Conservation (phyloP, 495 filamentous ascomycete species). For the Rusavskia elegans region DNA sequence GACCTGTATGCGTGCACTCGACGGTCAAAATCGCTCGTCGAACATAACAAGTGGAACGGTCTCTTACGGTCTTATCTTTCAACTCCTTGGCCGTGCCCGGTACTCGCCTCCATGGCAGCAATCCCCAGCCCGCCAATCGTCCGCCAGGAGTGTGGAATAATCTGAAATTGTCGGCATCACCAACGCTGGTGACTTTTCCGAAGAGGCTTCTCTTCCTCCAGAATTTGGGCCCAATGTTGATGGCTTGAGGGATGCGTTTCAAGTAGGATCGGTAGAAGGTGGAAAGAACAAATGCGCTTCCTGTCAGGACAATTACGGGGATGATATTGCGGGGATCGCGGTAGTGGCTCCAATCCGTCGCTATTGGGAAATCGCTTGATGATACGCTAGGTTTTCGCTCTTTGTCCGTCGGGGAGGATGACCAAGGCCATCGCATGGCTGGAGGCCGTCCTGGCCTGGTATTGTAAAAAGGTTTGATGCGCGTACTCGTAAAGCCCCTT, state of each 20-base stretch:
- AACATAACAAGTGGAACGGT: background rate
- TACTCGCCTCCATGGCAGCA: constrained; percentile 60
- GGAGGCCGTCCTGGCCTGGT: background rate
- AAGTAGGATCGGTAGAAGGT: constrained; percentile 50
- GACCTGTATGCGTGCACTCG: constrained; percentile 26
- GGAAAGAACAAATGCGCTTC: constrained; percentile 34
- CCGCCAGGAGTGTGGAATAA: constrained; percentile 91
- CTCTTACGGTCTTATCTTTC: constrained; percentile 59
- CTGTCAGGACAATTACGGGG: constrained; percentile 53
- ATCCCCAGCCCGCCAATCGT: constrained; percentile 74
- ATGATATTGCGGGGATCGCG: constrained; percentile 48
- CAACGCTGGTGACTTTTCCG: constrained; percentile 80
- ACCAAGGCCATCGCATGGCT: constrained; percentile 38
- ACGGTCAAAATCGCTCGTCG: too few relatives aligned
- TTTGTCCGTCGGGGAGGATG: constrained; percentile 21
- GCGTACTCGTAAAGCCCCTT: too few relatives aligned
- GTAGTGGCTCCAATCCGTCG: constrained; percentile 51
- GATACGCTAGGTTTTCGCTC: constrained; percentile 12
- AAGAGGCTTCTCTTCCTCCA: constrained; percentile 55
- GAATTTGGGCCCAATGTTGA: constrained; percentile 49
- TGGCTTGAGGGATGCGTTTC: constrained; percentile 61
- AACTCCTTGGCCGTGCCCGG: constrained; percentile 50
- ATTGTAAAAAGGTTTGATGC: background rate
- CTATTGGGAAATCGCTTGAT: constrained; percentile 27
- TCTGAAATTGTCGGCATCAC: constrained; percentile 89